Evolutionary conservation across 176 grass and related monocot species (phyloP), one percentile per base, ranked within the genome.

Genomic region (Oryza meyeriana): DNA sequence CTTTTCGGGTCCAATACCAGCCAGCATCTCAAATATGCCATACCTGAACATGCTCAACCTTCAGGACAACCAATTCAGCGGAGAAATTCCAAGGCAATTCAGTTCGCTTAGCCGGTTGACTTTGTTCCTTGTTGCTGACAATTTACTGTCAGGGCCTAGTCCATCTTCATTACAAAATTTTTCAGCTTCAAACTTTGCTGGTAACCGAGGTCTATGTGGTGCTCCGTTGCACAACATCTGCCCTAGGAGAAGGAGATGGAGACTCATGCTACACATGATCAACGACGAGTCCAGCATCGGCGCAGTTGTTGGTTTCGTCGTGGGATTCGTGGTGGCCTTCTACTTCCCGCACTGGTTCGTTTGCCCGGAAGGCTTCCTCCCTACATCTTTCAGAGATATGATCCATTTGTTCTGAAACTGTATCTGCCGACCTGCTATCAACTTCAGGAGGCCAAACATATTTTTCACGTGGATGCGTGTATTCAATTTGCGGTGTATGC

Each of bases 51-150:
- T 1, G 1, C 70, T 94, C 39, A 84, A 81, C 24, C 74, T 92
- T 26, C 42, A 88, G 66, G 34, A 88, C 31, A 94, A 90, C 31
- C 75, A 39, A 6, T 22, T 94, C 41, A 71, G 8, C 17, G 75
- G 89, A 11, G 17, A 28, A 9, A 84, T 94, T 42, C 81, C 63
- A 5, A 0, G 0, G 8, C 12, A 57, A n/a, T 44, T 85, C 9
- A 1, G 1, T 20, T 0, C 0, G 0, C 44, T 85, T 14, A 0
- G 0, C 14, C 58, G 79, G 27, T 32, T 95, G 64, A 1, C 0
- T 5, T 6, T 0, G 1, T 50, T 95, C 25, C 68, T 34, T 79
- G 88, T 90, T 61, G 29, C 88, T 3, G 55, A 84, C 13, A 95
- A 83, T 22, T 16, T 14, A 3, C 31, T 83, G 1, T 88, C 61